Base-by-base conservation (phyloP, 2,329 filamentous ascomycete genomes). In the Arthrobotrys megalospora region DNA sequence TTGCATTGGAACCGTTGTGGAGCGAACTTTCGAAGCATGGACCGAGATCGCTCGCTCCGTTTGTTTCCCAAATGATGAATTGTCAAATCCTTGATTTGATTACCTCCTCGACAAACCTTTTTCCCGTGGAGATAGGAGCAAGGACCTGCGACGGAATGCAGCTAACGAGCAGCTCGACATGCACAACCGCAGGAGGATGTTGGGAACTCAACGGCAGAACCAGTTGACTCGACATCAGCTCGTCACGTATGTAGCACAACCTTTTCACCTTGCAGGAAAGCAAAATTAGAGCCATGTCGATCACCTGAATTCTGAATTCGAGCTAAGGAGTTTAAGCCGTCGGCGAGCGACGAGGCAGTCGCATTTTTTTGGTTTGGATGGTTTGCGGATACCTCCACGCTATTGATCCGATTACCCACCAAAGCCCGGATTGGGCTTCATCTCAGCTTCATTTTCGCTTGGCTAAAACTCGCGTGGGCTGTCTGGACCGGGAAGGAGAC, bases 231-330 rank as follows among this genome's bases (percentile, higher is more conserved):
- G 45, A 50, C 21, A 53, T 50, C 48, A 58, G 60, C 36, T 66
- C 45, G 41, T 64, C 47, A 36, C 41, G 12, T 62, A 60, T 43
- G 45, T 47, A 62, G 67, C 75, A 78, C 67, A 78, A 67, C 62
- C 53, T 78, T 43, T 60, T 71, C 67, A 78, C 67, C 75, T 47
- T 78, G 75, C 75, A 78, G 75, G 43, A 62, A 70, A 65, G 45
- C 53, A 45, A 77, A 72, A 68, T 64, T 62, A 43, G 60, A 71
- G 62, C 62, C 53, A 41, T 68, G 75, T 52, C 67, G 75, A 78
- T 78, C 75, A 78, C 43, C 66, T 71, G 60, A 70, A 48, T 36
- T 36, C 41, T 28, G n/a, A 65, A 38, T 43, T 65, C 38, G 53
- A 70, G 38, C 48, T 50, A 68, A 52, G 41, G 21, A 43, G 53